Evolutionary conservation across 2,329 filamentous ascomycete species (phyloP), one percentile per base, ranked within the genome.

Genomic region (Diaporthe aspalathi): DNA sequence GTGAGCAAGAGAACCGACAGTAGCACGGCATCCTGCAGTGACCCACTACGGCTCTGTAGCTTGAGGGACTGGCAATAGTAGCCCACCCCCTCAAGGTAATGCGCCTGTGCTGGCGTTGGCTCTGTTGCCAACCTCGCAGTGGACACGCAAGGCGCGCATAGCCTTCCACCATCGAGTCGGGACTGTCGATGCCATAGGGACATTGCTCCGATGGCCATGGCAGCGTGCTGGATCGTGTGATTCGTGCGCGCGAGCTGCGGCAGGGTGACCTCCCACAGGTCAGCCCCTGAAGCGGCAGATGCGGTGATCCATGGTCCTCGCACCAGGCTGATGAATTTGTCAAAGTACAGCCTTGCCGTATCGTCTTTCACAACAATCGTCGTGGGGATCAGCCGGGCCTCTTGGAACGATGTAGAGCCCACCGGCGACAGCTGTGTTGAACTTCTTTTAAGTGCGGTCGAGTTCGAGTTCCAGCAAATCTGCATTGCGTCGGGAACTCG

Each of bases 31-130:
- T 74, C 73, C 6, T 77, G 56, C 24, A 62, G 17, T 29, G 56
- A 62, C 56, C 4, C 38, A 17, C 38, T 62, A 9, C 38, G 71
- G 17, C 74, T 77, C n/a, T 78, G 76, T 11, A 79, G 62, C 54
- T 76, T 80, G 8, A 83, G 70, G 0, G 81, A 78, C 4, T 76
- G 73, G 24, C 81, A 80, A 63, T 83, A 82, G 66, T 81, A 78
- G 2, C 76, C 74, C 5, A 83, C 72, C 0, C 81, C 81, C 1
- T 77, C 75, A 38, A 78, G 74, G 73, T 83, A 82, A 67, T 79
- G 77, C 29, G 63, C 16, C 56, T 74, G 74, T 45, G 56, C 56
- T 45, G 22, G 17, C 9, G 38, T 17, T n/a, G 5, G 22, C 24
- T 62, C 56, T 45, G 38, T 62, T 29, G 24, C 22, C 38, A 17